Base-by-base conservation (phyloP, 352 stramenopile species). In the Peronospora belbahrii region DNA sequence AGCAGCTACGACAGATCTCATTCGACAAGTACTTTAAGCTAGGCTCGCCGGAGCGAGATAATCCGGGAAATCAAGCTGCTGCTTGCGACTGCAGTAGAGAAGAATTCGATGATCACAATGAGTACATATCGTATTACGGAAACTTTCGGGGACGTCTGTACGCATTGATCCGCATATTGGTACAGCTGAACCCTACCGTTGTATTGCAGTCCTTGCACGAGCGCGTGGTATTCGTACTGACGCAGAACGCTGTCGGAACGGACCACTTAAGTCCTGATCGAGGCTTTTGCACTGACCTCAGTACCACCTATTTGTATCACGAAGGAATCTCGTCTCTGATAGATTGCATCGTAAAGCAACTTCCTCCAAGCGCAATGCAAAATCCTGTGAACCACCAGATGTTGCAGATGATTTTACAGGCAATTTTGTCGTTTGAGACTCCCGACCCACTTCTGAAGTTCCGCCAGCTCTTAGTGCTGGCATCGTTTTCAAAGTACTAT, bases 21-120 rank as follows among this genome's bases (percentile, higher is more conserved):
- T 83, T 85, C 11, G 76, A 87, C 11, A 90, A 88, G 43, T 90
- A 88, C 55, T 90, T 90, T 40, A 87, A 85, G 48, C 37, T 90
- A 2, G 53, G 67, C 2, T 88, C 75, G 0, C 79, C 79, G 1
- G 74, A 87, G 15, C 75, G 75, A 14, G 74, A 82, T 0, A 42
- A 58, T 24, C 35, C 53, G 0, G 65, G 62, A 1, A 14, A 33
- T 15, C 34, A 78, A 14, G 72, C 52, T 6, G 25, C 47, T 17
- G 62, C 59, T 4, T 77, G 63, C 35, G 31, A 62, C 14, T 74
- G 65, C 42, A 82, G 70, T 28, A 63, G 47, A 31, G 48, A 76
- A 50, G 79, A 90, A 10, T 90, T 88, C 47, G 79, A 90, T 19
- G 76, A 88, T 32, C 67, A 88, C 35, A 50, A 69, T 25, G 76